Evolutionary conservation across 2,329 filamentous ascomycete species (phyloP).

Genomic region (Sphaerostilbella broomeana): DNA sequence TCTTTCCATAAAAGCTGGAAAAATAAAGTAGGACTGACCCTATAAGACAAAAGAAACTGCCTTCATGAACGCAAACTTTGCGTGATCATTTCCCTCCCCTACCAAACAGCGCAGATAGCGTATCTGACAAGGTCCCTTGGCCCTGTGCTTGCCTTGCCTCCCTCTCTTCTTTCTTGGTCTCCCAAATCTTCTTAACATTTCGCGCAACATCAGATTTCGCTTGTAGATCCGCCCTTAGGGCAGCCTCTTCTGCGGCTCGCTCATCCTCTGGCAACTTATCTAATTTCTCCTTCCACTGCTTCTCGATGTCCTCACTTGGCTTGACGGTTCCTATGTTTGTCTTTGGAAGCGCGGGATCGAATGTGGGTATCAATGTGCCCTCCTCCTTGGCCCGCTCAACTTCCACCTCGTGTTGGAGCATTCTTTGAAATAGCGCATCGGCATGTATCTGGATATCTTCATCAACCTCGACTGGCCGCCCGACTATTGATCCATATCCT

Average conservation of each 20-base stretch:
- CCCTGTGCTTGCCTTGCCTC: slow-evolving; percentile 34
- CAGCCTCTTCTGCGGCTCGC: slow-evolving; percentile 55
- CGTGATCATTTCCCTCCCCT: slow-evolving; percentile 18
- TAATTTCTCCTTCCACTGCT: slow-evolving; percentile 47
- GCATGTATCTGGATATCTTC: slow-evolving; percentile 95
- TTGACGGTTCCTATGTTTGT: slow-evolving; percentile 19
- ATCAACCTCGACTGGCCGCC: slow-evolving; percentile 61
- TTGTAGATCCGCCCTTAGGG: slow-evolving; percentile 55
- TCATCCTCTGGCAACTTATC: slow-evolving; percentile 53
- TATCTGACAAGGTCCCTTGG: slow-evolving; percentile 26
- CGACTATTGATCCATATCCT: slow-evolving; percentile 69
- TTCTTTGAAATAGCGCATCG: slow-evolving; percentile 80
- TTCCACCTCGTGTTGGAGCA: slow-evolving; percentile 72
- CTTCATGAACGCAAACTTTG: background rate
- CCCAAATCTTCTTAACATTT: slow-evolving; percentile 48
- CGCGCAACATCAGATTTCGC: slow-evolving; percentile 54
- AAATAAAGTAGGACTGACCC: background rate
- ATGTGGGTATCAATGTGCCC: slow-evolving; percentile 51
- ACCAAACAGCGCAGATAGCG: slow-evolving; percentile 25
- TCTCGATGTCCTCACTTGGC: slow-evolving; percentile 41
- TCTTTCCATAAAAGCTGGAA: background rate
- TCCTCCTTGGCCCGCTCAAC: slow-evolving; percentile 63
- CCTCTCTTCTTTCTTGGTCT: slow-evolving; percentile 51
- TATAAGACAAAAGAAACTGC: background rate
- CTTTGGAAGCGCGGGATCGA: slow-evolving; percentile 49